Percentiles rank a stretch among this genome's conserved stretches.
Conservation (phyloP, 2,329 filamentous ascomycete species). For the Clonostachys rhizophaga region DNA sequence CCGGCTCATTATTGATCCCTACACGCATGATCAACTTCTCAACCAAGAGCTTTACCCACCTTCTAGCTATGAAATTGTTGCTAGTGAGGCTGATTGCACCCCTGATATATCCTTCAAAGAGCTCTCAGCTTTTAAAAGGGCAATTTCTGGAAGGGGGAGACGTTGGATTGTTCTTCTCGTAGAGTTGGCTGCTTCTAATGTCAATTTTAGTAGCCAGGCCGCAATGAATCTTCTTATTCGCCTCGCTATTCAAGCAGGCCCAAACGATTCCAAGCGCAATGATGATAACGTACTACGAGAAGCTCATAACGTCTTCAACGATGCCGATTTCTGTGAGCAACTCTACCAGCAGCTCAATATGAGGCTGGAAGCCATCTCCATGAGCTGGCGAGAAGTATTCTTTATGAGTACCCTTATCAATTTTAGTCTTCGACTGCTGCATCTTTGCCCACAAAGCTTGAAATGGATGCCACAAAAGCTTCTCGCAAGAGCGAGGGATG, state of each 20-base stretch:
- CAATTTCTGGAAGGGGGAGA: slow-evolving; percentile 36
- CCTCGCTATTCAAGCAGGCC: slow-evolving; percentile 51
- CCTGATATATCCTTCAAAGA: slow-evolving; percentile 41
- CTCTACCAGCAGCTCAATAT: slow-evolving; percentile 40
- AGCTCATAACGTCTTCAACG: slow-evolving; percentile 42
- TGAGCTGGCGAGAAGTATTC: slow-evolving; percentile 54
- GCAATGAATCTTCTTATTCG: slow-evolving; percentile 44
- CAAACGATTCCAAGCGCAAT: slow-evolving; percentile 12
- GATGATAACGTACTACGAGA: slow-evolving; percentile 28
- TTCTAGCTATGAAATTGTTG: slow-evolving; percentile 49
- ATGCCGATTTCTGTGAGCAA: slow-evolving; percentile 40
- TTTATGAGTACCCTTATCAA: slow-evolving; percentile 55
- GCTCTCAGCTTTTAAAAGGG: slow-evolving; percentile 42
- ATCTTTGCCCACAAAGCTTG: slow-evolving; percentile 3
- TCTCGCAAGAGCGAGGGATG: slow-evolving; percentile 31
- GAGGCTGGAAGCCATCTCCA: slow-evolving; percentile 34
- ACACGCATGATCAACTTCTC: slow-evolving; percentile 1
- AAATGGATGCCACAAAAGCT: slow-evolving; percentile 16
- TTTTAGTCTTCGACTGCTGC: slow-evolving; percentile 34
- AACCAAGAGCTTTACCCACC: slow-evolving; percentile 22
- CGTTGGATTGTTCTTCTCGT: slow-evolving; percentile 44
- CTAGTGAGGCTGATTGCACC: slow-evolving; percentile 43
- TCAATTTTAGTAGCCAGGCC: slow-evolving; percentile 56
- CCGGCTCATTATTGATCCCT: slow-evolving; percentile 8
- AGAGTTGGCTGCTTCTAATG: slow-evolving; percentile 43